These are phyloP conservation scores for Phytophthora aleatoria DNA, from an alignment of 352 stramenopile genomes.

Conservation along the genomic window DNA sequence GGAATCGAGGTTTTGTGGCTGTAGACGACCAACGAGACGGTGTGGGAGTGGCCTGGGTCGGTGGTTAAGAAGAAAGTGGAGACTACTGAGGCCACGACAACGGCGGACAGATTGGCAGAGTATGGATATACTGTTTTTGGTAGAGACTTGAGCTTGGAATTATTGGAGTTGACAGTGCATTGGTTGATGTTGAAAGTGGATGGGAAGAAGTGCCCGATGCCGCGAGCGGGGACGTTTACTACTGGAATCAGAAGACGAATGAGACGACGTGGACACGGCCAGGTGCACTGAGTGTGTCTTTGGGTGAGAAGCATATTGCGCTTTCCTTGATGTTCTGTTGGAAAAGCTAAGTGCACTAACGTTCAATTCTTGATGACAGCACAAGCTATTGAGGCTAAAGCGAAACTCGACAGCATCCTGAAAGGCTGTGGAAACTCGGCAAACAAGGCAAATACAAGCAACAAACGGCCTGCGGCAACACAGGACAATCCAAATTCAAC, in stretches of 20 bases:
- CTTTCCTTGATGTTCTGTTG: neutral
- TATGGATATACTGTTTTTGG: slow-evolving; percentile 11
- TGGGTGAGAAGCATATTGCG: slow-evolving; percentile 37
- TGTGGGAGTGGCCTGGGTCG: slow-evolving; percentile 60
- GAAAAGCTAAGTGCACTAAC: neutral
- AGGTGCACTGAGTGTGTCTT: slow-evolving; percentile 47
- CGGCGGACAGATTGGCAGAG: slow-evolving; percentile 19
- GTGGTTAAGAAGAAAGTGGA: slow-evolving; percentile 2
- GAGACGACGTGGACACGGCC: slow-evolving; percentile 76
- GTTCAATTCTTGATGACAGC: slow-evolving; percentile 22
- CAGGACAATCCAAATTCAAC: neutral
- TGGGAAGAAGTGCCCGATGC: slow-evolving; percentile 72
- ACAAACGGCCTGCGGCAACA: slow-evolving; percentile 17
- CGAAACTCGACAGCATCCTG: slow-evolving; percentile 63
- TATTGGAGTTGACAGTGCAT: slow-evolving; percentile 2
- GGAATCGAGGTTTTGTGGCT: slow-evolving; percentile 12
- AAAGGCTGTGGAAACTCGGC: slow-evolving; percentile 36
- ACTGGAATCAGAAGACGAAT: slow-evolving; percentile 77
- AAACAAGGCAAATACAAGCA: slow-evolving; percentile 2
- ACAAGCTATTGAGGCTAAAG: slow-evolving; percentile 64
- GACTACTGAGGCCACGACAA: slow-evolving; percentile 10
- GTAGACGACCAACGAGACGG: slow-evolving; percentile 77
- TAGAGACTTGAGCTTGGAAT: neutral
- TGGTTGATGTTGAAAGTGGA: slow-evolving; percentile 37
- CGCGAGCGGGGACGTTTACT: slow-evolving; percentile 62